Percentiles rank a stretch among this genome's conserved stretches.
Evolutionary conservation across 2,329 filamentous ascomycete genomes (phyloP).

Genomic region (Ceratocystis alfenasii): DNA sequence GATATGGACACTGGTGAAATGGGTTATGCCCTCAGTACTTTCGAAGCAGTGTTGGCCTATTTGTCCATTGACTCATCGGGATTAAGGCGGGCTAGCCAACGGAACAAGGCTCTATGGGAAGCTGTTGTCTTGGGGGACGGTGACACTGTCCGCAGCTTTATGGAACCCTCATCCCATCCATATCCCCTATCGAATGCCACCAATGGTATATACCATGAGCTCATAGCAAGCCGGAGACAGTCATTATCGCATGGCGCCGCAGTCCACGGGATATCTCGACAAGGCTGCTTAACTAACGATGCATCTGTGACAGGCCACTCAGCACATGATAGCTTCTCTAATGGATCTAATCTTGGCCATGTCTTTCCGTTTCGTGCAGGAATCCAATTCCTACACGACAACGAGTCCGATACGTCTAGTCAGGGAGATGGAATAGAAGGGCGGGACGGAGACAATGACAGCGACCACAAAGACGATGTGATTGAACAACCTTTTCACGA

Average conservation of each 20-base stretch:
- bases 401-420: slow-evolving; percentile 30
- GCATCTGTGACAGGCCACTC: slow-evolving; percentile 32
- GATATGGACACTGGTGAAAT: slow-evolving; percentile 94
- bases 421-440: slow-evolving; percentile 3
- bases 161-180: slow-evolving; percentile 47
- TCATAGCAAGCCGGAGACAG: slow-evolving; percentile 15
- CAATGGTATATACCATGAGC: slow-evolving; percentile 16
- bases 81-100: slow-evolving; percentile 69
- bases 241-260: slow-evolving; percentile 1
- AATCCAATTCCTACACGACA: not conserved
- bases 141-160: slow-evolving; percentile 59
- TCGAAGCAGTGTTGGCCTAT: slow-evolving; percentile 87
- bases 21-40: slow-evolving; percentile 89
- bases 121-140: slow-evolving; percentile 68
- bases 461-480: slow-evolving; percentile 34
- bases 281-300: slow-evolving; percentile 29
- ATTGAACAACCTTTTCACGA: slow-evolving; percentile 16
- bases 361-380: slow-evolving; percentile 67
- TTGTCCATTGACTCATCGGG: slow-evolving; percentile 70
- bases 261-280: slow-evolving; percentile 29
- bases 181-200: not conserved
- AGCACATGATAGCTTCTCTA: slow-evolving; percentile 33
- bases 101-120: slow-evolving; percentile 81
- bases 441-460: slow-evolving; percentile 6
- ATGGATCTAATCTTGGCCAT: slow-evolving; percentile 56